Conservation (phyloP, 345 rosid species). For the Erodium maritimum region DNA sequence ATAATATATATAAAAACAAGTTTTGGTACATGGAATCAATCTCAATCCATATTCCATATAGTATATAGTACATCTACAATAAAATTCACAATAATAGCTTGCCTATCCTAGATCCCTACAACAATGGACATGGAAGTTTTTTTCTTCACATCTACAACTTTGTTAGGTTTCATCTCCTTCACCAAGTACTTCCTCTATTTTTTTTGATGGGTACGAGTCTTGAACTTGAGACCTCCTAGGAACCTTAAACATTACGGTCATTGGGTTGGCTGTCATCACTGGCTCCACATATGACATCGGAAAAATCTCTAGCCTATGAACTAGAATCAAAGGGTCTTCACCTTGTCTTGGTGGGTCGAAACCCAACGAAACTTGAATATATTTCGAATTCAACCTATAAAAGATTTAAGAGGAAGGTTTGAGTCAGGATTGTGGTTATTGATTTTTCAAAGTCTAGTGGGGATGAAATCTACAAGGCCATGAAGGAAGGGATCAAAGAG, state of each 20-base stretch:
- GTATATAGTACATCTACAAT: no score
- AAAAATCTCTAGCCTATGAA: conserved; percentile 28
- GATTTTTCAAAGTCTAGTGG: conserved; percentile 21
- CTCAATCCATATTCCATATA: no score
- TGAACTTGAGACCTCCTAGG: conserved; percentile 31
- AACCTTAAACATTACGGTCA: conserved; percentile 24
- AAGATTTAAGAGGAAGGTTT: background rate
- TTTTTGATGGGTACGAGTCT: conserved; percentile 19
- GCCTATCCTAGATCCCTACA: background rate
- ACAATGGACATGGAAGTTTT: conserved; percentile 7
- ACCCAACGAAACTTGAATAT: conserved; percentile 23
- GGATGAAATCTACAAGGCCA: conserved; percentile 11
- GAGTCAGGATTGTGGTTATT: conserved; percentile 11
- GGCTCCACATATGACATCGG: conserved; percentile 44
- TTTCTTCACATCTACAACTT: background rate
- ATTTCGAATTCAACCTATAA: conserved; percentile 9
- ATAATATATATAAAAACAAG: no score
- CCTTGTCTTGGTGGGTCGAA: conserved; percentile 27
- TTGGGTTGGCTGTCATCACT: conserved; percentile 38
- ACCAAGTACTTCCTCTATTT: conserved; percentile 11
- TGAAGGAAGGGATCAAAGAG: conserved; percentile 16
- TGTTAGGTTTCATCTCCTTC: conserved; percentile 22
- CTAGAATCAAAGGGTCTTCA: conserved; percentile 32
- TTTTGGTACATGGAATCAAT: background rate
- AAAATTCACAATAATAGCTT: no score